Conservation (phyloP, 2,329 filamentous ascomycete species). For the Paradendryphiella salina region DNA sequence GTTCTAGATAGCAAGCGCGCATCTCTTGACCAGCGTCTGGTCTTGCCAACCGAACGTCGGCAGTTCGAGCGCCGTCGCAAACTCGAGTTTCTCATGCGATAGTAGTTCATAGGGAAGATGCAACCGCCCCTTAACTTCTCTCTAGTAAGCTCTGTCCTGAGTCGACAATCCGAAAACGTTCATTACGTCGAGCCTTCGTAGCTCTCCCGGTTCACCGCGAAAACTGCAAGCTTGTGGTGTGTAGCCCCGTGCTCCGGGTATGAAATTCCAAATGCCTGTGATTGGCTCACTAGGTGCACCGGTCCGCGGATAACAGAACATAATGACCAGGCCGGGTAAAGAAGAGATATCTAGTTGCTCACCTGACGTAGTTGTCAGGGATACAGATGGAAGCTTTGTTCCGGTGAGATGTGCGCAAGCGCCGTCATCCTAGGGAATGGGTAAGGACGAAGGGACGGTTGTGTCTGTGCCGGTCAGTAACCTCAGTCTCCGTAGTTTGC, state of each 20-base stretch:
- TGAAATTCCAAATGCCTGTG: constrained; percentile 49
- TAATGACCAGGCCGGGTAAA: constrained; percentile 45
- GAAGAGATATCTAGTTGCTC: constrained; percentile 36
- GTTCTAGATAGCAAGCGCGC: constrained; percentile 47
- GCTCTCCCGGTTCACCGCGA: constrained; percentile 37
- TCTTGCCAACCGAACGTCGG: constrained; percentile 49
- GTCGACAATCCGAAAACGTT: constrained; percentile 49
- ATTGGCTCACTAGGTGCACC: constrained; percentile 48
- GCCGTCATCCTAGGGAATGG: constrained; percentile 48
- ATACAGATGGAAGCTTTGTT: constrained; percentile 34
- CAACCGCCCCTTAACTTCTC: constrained; percentile 45
- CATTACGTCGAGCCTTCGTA: constrained; percentile 22
- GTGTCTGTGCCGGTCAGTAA: constrained; percentile 25
- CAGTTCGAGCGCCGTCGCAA: constrained; percentile 42
- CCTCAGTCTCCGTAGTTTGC: constrained; percentile 2
- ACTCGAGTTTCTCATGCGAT: constrained; percentile 46
- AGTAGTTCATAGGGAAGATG: constrained; percentile 49
- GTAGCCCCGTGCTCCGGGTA: constrained; percentile 51
- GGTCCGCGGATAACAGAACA: constrained; percentile 52
- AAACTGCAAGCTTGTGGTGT: constrained; percentile 52
- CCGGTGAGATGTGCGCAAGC: constrained; percentile 46
- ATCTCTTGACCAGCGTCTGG: constrained; percentile 43
- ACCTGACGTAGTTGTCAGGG: constrained; percentile 41
- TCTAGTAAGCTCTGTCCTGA: constrained; percentile 49
- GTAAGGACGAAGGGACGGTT: constrained; percentile 43